These are phyloP conservation scores for Leccinum barrowsii DNA, from an alignment of 768 basidiomycete genomes.

Conservation along the genomic window DNA sequence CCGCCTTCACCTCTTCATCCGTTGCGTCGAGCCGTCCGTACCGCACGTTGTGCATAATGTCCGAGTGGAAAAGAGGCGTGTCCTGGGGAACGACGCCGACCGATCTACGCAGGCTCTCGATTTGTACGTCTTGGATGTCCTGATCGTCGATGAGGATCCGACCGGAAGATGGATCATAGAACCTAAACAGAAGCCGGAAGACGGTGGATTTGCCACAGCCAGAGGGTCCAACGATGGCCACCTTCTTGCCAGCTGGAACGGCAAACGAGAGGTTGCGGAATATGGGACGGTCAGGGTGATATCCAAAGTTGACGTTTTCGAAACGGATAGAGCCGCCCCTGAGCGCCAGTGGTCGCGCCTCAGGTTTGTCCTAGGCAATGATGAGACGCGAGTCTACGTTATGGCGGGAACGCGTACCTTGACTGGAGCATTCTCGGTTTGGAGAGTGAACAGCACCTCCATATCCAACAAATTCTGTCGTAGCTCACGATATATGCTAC, in stretches of 20 bases:
- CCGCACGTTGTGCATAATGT: slow-evolving; percentile 92
- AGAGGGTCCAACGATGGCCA: slow-evolving; percentile 94
- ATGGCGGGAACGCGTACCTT: slow-evolving; percentile 37
- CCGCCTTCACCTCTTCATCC: slow-evolving; percentile 86
- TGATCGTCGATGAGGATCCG: slow-evolving; percentile 87
- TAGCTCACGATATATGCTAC: slow-evolving; percentile 95
- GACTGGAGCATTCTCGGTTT: slow-evolving; percentile 72
- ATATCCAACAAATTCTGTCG: slow-evolving; percentile 95
- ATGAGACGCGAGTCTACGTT: not conserved
- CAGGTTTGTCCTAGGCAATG: slow-evolving; percentile 55
- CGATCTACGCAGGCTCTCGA: slow-evolving; percentile 64
- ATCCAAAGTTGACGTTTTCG: slow-evolving; percentile 88
- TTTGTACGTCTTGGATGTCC: slow-evolving; percentile 68
- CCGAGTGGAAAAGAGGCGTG: slow-evolving; percentile 94
- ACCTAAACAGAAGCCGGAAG: slow-evolving; percentile 89
- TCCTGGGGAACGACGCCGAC: slow-evolving; percentile 98
- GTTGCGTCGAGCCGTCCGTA: slow-evolving; percentile 87
- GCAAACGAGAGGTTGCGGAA: slow-evolving; percentile 86
- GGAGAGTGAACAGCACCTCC: slow-evolving; percentile 91
- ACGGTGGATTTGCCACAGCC: slow-evolving; percentile 98
- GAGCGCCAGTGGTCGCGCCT: slow-evolving; percentile 63
- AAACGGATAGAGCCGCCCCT: slow-evolving; percentile 88
- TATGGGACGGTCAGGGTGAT: slow-evolving; percentile 89
- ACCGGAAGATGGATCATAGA: slow-evolving; percentile 84
- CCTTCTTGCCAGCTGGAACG: slow-evolving; percentile 93